phyloP scores from a whole-genome alignment of 2,329 filamentous ascomycete genomes.

The Huntiella abstrusa region DNA sequence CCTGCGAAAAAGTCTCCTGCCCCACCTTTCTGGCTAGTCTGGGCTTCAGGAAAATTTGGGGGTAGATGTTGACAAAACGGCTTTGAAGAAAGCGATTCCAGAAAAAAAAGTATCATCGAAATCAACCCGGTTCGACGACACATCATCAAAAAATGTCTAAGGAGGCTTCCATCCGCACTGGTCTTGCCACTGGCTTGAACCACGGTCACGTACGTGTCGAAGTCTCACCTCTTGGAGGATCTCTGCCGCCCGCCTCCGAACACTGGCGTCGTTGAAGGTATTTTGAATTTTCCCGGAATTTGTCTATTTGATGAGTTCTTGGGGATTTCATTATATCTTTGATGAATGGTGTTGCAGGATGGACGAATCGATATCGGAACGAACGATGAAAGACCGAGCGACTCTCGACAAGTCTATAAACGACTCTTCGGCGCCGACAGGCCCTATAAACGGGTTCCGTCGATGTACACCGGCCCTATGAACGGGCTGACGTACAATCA shows the following conservation, averaged over 20 bases:
- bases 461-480: not conserved
- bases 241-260: conserved; percentile 27
- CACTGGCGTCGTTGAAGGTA: conserved; percentile 1
- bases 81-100: not conserved
- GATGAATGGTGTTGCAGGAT: no score
- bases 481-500: not conserved
- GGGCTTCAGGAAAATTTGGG: not conserved
- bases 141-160: conserved; percentile 32
- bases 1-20: not conserved
- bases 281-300: conserved; percentile 8
- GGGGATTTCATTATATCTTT: not conserved
- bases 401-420: conserved; percentile 1
- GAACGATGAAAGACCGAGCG: conserved; percentile 3
- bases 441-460: conserved; percentile 3
- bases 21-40: conserved; percentile 4
- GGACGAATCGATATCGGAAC: conserved; percentile 6
- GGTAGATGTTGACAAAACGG: no score
- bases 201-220: conserved; percentile 42
- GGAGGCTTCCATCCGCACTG: conserved; percentile 37
- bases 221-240: conserved; percentile 61
- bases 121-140: conserved; percentile 15
- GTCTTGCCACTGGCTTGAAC: conserved; percentile 43
- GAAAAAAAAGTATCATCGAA: conserved; percentile 12
- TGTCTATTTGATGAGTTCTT: not conserved
- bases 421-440: not conserved